A percentile compares a stretch with the other conserved stretches of the same genome.
These are phyloP conservation scores for Lippia alba DNA, from an alignment of 305 asterid genomes.

Conservation along the genomic window DNA sequence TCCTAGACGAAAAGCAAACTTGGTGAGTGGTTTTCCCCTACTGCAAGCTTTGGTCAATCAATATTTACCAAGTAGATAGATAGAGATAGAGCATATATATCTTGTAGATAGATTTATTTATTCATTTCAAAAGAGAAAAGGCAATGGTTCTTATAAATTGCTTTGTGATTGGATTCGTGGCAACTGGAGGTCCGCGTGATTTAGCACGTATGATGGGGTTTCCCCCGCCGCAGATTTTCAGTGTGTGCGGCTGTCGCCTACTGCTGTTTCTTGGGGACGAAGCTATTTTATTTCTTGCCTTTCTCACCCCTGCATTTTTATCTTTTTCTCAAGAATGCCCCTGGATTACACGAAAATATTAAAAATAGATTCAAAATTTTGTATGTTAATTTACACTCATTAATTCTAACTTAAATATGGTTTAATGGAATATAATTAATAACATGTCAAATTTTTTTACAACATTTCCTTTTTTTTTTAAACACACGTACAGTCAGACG, in stretches of 20 bases:
- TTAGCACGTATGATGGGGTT: slow-evolving; percentile 15
- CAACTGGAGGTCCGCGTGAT: neutral
- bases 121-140: neutral
- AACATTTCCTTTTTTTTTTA: too few relatives aligned
- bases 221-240: neutral
- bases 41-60: neutral
- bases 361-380: too few relatives aligned
- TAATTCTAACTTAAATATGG: too few relatives aligned
- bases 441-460: too few relatives aligned
- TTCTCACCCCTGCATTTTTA: too few relatives aligned
- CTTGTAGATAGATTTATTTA: slow-evolving; percentile 36
- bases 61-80: too few relatives aligned
- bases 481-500: too few relatives aligned
- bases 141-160: neutral
- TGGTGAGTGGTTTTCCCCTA: neutral
- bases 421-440: too few relatives aligned
- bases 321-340: too few relatives aligned
- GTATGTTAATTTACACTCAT: too few relatives aligned
- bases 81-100: slow-evolving; percentile 37
- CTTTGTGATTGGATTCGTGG: slow-evolving; percentile 4
- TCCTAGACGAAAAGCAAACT: neutral
- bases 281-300: neutral
- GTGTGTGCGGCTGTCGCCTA: neutral
- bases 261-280: slow-evolving; percentile 12
- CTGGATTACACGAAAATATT: too few relatives aligned